Base-by-base conservation (phyloP, 2,329 filamentous ascomycete genomes). In the Colletotrichum sidae region DNA sequence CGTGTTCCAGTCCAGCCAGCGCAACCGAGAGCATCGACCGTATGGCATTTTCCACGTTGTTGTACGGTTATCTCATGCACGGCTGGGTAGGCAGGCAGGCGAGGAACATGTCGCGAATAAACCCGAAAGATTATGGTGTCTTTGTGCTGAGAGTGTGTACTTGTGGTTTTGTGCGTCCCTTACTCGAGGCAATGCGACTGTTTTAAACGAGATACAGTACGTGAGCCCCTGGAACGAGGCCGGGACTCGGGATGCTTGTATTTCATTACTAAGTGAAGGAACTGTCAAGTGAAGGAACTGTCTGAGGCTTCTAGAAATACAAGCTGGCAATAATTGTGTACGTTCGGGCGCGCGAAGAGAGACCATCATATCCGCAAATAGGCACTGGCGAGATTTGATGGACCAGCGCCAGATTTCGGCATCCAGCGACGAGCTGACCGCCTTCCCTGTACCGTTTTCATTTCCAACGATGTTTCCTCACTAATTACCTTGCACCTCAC, bases 311-410 rank as follows among this genome's bases (percentile, higher is more conserved):
- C 55, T 58, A 58, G 56, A 45, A 46, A 17, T 25, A 25, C 25
- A 25, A 54, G 44, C 33, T 25, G n/a, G 63, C 57, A 66, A 66
- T 66, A 25, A 25, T 4, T 25, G 25, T 25, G 25, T 66, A 62
- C 58, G 47, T 59, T 53, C 39, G 35, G 60, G 41, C 52, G 39
- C 42, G 42, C 39, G 52, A 56, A 39, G 51, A 56, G 41, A 62
- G 58, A 41, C 47, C 63, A 62, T 66, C 58, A 66, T 66, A 47
- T 66, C 63, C 58, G 63, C 17, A 66, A 66, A 66, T 66, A 66
- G 63, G 42, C 25, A 38, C 46, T 63, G 49, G 53, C 63, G 63
- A 66, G 52, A 66, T 66, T 66, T 66, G 63, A 66, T 57, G 63
- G 53, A 66, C 49, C 52, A 49, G 25, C 35, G 44, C 39, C 52